Base-by-base conservation (phyloP, 1,284 basidiomycete genomes). In the Peniophora sp. region DNA sequence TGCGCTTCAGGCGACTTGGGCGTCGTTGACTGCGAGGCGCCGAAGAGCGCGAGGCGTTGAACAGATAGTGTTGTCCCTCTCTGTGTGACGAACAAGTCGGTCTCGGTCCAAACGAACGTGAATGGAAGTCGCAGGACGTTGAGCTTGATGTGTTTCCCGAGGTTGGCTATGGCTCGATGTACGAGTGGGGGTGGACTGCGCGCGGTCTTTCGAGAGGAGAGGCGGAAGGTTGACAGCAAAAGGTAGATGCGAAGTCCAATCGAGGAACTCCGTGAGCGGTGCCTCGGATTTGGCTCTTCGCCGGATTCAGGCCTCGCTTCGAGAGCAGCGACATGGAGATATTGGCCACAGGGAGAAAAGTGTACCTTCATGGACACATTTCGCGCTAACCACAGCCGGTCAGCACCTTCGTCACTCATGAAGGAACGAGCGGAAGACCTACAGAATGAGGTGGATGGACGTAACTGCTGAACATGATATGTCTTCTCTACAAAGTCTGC, bases 381-480 rank as follows among this genome's bases (percentile, higher is more conserved):
- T 11, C 60, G 56, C 1, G 60, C 64, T 65, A 24, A 35, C 15
- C 44, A 41, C 45, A 20, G 39, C 46, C 32, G 27, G 39, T 22
- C 32, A 24, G 27, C 22, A 49, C 20, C 18, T 39, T n/a, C 22
- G 32, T 18, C 23, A 8, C 14, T 10, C 43, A 24, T 3, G 24
- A 32, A 12, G n/a, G 11, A 12, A 20, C 8, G 18, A 20, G 37
- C 10, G 10, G 34, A 15, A n/a, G 43, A 45, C n/a, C 34, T 42
- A 47, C 64, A 61, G 47, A 56, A 47, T 18, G 54, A 41, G 24
- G 61, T 58, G 10, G 64, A 64, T 12, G 60, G 59, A n/a, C 64
- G 48, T 27, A 65, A 41, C 47, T 55, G 56, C n/a, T 60, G 60
- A 18, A 55, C 54, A 49, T 64, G 66, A 44, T 62, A 67, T n/a